Percentiles rank a stretch among this genome's conserved stretches.
Conservation (phyloP, 768 basidiomycete genomes). For the Dentipellis fragilis region DNA sequence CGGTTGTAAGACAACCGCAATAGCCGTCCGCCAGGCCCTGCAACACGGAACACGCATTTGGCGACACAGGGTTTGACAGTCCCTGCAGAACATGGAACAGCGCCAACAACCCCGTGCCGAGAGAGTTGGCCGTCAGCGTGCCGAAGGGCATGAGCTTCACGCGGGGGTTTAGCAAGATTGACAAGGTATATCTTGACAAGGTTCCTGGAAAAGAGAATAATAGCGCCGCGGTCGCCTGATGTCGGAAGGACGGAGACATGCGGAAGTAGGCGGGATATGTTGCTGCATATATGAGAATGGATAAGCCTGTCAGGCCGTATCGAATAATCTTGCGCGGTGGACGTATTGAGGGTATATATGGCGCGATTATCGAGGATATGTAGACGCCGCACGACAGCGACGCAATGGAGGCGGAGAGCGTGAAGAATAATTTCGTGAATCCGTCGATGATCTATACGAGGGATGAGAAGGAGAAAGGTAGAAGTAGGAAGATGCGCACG, state of each 20-base stretch:
- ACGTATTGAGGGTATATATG: constrained; percentile 30
- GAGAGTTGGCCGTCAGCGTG: constrained; percentile 63
- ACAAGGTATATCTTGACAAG: constrained; percentile 72
- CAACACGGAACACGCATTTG: constrained; percentile 56
- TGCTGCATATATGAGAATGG: constrained; percentile 62
- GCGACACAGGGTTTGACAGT: constrained; percentile 31
- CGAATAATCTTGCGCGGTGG: constrained; percentile 37
- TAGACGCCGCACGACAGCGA: constrained; percentile 69
- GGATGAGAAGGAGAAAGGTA: constrained; percentile 1
- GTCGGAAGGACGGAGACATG: constrained; percentile 58
- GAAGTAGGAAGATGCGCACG: constrained; percentile 34
- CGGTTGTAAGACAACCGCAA: constrained; percentile 89
- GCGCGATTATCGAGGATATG: constrained; percentile 35
- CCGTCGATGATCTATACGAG: constrained; percentile 73
- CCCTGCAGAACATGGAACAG: constrained; percentile 65
- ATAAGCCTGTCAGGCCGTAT: constrained; percentile 39
- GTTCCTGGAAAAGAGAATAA: constrained; percentile 87
- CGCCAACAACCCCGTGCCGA: constrained; percentile 80
- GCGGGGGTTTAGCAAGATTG: constrained; percentile 59
- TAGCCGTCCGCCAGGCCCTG: constrained; percentile 86
- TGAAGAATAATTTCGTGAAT: constrained; percentile 68
- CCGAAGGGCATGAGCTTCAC: constrained; percentile 61
- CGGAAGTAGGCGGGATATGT: constrained; percentile 73
- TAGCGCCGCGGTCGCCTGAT: constrained; percentile 76
- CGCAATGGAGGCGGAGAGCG: constrained; percentile 66